Percentiles rank a stretch among this genome's conserved stretches.
Conservation (phyloP, 2,329 filamentous ascomycete genomes). For the Ascochyta koolunga region DNA sequence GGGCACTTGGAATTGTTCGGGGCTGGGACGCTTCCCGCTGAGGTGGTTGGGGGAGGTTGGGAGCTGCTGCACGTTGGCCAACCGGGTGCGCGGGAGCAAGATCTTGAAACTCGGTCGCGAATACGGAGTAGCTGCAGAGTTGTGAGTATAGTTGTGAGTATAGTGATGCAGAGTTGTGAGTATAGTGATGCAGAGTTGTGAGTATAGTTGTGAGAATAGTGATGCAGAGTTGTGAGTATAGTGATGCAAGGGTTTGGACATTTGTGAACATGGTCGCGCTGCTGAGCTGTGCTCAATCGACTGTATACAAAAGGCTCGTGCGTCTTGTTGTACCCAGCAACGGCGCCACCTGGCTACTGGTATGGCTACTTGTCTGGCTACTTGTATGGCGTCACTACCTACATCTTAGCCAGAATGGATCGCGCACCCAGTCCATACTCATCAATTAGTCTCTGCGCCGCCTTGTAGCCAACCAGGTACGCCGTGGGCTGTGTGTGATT, state of each 20-base stretch:
- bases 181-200: no score
- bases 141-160: no score
- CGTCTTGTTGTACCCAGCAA: not conserved
- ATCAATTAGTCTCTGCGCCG: constrained; percentile 39
- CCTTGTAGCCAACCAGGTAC: constrained; percentile 44
- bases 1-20: constrained; percentile 35
- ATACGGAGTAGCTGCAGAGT: no score
- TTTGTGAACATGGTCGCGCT: not conserved
- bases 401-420: constrained; percentile 14
- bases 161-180: not conserved
- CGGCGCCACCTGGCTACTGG: constrained; percentile 9
- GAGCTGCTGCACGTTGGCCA: constrained; percentile 1
- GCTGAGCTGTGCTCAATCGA: not conserved
- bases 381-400: no score
- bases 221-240: no score
- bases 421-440: constrained; percentile 34
- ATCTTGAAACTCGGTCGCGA: constrained; percentile 1
- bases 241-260: not conserved
- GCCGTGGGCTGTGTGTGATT: constrained; percentile 46
- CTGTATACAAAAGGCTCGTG: not conserved
- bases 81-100: not conserved
- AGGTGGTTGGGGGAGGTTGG: constrained; percentile 21
- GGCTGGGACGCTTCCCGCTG: constrained; percentile 26
- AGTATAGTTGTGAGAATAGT: no score
- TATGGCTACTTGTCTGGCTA: no score